Conservation (phyloP, 176 grass and related monocot genomes). For the Phoenix dactylifera region DNA sequence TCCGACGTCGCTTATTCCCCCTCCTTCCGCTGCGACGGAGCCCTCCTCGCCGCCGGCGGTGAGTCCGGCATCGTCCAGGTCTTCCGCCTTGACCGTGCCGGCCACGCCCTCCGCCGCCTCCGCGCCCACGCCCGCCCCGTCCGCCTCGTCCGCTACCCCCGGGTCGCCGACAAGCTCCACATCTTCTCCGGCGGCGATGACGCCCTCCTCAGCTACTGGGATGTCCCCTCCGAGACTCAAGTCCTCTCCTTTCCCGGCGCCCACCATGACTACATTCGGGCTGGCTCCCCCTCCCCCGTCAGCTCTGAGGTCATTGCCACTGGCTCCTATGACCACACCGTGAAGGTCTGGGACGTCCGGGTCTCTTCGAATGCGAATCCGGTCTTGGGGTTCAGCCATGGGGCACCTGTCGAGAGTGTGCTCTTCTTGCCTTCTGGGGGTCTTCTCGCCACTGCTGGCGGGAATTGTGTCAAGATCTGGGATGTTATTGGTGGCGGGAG, state of each 20-base stretch:
- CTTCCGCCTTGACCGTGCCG: conserved; percentile 47
- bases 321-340: conserved; percentile 65
- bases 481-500: conserved; percentile 71
- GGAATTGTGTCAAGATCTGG: conserved; percentile 83
- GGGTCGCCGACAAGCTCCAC: conserved; percentile 57
- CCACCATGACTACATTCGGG: conserved; percentile 86
- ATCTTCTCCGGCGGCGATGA: conserved; percentile 78
- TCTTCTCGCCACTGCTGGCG: conserved; percentile 67
- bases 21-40: conserved; percentile 72
- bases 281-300: conserved; percentile 47
- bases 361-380: conserved; percentile 19
- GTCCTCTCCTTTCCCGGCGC: conserved; percentile 53
- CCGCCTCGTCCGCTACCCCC: conserved; percentile 61
- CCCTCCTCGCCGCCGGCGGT: conserved; percentile 66
- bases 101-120: conserved; percentile 47
- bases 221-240: conserved; percentile 60
- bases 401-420: conserved; percentile 60
- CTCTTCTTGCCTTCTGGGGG: conserved; percentile 83
- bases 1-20: conserved; percentile 68
- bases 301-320: conserved; percentile 63
- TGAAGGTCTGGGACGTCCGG: conserved; percentile 84
- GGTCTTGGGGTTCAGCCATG: conserved; percentile 44
- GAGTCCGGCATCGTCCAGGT: conserved; percentile 63
- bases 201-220: conserved; percentile 72
- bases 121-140: conserved; percentile 45